Base-by-base conservation (phyloP, 2,329 filamentous ascomycete species). In the Pezicula carpinea region DNA sequence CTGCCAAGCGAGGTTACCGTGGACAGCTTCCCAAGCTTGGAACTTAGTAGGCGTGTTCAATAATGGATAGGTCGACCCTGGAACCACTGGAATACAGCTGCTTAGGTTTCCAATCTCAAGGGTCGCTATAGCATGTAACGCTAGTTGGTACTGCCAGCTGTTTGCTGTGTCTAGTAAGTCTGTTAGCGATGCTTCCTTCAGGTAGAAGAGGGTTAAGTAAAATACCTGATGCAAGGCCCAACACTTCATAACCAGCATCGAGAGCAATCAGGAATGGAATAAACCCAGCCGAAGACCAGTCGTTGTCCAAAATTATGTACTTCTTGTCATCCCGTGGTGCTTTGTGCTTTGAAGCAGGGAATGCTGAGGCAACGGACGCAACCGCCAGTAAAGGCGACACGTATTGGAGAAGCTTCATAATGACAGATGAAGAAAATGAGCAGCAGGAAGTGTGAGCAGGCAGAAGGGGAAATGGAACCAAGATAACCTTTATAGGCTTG, bases 1-100 rank as follows among this genome's bases (percentile, higher is more conserved):
- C 56, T 73, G 56, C 69, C 69, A 75, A 1, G 69, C 64, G 2
- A 75, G 59, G 10, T 61, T 59, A 2, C 71, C 73, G 45, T 73
- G 67, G 2, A 74, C 57, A 4, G 61, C 50, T 49, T 73, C 65
- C 70, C 71, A 75, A 5, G 68, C 63, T 43, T 68, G 63, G 57
- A 73, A 70, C 0, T 69, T 63, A 33, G 66, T 58, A 0, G 68
- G 67, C 0, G 70, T 75, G 51, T 73, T 72, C 34, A 75, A 58
- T 10, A 76, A 59, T 1, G 73, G 74, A 49, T 69, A 74, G 51
- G 73, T 62, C 43, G 70, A 56, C 10, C 73, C 73, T 22, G 69
- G 64, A 50, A 71, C 66, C 3, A 76, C 72, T 0, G 73, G 73
- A 32, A 76, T 72, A 51, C 73, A 76, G 39, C 60, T 64, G 39